These are phyloP conservation scores for Boehmeria nivea DNA, from an alignment of 306 rosid genomes.

Conservation along the genomic window DNA sequence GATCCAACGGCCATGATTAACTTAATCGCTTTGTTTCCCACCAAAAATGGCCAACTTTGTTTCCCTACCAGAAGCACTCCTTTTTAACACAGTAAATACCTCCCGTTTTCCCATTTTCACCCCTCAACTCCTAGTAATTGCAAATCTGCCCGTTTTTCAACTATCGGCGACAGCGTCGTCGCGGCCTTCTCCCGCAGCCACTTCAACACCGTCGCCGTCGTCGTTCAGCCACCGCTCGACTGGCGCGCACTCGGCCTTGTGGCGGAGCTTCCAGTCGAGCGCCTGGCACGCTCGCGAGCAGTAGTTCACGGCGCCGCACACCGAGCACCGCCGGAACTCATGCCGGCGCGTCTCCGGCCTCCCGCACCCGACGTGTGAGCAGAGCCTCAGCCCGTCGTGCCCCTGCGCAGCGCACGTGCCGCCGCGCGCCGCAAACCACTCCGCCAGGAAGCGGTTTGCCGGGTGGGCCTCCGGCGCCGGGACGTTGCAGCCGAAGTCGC, in stretches of 20 bases:
- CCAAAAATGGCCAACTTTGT: conserved; percentile 31
- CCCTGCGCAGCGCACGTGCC: conserved; percentile 31
- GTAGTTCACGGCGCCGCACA: conserved; percentile 73
- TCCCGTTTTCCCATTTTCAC: background rate
- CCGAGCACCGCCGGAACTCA: conserved; percentile 90
- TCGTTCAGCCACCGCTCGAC: conserved; percentile 68
- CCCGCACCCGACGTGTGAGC: conserved; percentile 88
- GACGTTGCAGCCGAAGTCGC: conserved; percentile 86
- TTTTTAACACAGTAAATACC: background rate
- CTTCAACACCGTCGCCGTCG: conserved; percentile 42
- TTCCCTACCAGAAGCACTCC: conserved; percentile 7
- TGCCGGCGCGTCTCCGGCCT: conserved; percentile 81
- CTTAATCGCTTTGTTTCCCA: conserved; percentile 3
- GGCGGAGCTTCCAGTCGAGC: conserved; percentile 89
- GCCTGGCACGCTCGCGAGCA: conserved; percentile 98
- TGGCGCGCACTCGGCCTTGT: conserved; percentile 67
- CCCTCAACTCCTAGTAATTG: background rate
- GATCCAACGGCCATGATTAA: conserved; percentile 23
- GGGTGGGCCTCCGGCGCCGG: conserved; percentile 80
- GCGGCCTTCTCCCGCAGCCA: conserved; percentile 24
- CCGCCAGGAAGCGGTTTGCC: conserved; percentile 55
- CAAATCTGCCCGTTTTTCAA: background rate
- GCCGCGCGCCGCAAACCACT: conserved; percentile 52
- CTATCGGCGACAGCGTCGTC: conserved; percentile 36
- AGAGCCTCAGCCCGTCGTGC: conserved; percentile 45